Base-by-base conservation (phyloP, 1,284 basidiomycete species). In the Microbotryomycetes sp. region DNA sequence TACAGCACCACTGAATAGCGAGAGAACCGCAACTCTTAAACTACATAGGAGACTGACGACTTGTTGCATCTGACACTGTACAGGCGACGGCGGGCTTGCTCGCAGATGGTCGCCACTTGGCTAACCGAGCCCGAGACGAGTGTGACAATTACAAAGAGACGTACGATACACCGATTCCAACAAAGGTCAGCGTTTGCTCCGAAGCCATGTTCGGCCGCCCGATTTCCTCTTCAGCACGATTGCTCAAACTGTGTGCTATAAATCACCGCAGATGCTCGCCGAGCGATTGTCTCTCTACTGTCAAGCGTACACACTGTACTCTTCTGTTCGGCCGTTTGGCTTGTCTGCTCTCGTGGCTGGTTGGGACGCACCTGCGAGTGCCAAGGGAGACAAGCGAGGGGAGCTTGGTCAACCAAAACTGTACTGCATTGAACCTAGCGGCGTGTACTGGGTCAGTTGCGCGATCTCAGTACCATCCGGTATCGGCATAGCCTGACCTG, bases 291-390 rank as follows among this genome's bases (percentile, higher is more conserved):
- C 89, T 1, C 82, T 86, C 45, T 97, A 92, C 75, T 86, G 92
- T 3, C 96, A 98, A 78, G 87, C 88, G 23, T 98, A 97, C 79
- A 98, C 96, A 7, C 86, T 97, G 56, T 97, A 98, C 78, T 97
- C 93, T 0, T 97, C 93, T 26, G 96, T 98, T 32, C 86, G 96
- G 28, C 96, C 96, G 0, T 98, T 98, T 71, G 96, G 96, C 16
- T 86, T 94, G 70, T 92, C 91, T 70, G 87, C 92, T 25, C 88
- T 99, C 73, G 79, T 98, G 22, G 94, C 86, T 47, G 86, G 88
- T 3, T 69, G 68, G 68, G 68, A 69, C 49, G 54, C 65, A 22
- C 63, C 65, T 5, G 42, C 56, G 58, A 22, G 52, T 26, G 59
- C 47, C 3, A 60, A 49, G 9, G 61, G 64, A 15, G 96, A 98